phyloP scores from a whole-genome alignment of 2,329 filamentous ascomycete species.

The Hirsutella rhossiliensis region DNA sequence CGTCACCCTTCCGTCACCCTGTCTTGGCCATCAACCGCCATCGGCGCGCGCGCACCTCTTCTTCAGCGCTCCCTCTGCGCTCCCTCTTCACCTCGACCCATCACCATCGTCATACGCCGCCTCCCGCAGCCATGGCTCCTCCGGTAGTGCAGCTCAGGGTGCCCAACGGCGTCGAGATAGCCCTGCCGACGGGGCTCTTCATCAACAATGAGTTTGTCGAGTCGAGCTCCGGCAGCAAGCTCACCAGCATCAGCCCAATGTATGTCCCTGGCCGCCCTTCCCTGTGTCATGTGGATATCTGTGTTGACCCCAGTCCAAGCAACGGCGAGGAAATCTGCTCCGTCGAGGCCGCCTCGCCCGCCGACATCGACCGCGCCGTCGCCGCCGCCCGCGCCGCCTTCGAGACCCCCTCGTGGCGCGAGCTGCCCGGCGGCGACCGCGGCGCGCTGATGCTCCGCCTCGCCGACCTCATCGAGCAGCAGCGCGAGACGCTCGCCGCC shows the following conservation, averaged over 20 bases:
- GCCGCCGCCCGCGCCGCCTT: constrained; percentile 52
- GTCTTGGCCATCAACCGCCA: too few relatives aligned
- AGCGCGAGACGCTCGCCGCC: constrained; percentile 36
- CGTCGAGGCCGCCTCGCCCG: constrained; percentile 16
- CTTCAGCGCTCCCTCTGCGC: too few relatives aligned
- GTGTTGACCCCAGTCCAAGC: constrained; percentile 7
- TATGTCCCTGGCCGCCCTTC: constrained; percentile 6
- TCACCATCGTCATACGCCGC: too few relatives aligned
- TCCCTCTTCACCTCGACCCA: too few relatives aligned
- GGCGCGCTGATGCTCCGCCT: constrained; percentile 60
- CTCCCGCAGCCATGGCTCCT: neutral
- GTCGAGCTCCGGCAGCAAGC: constrained; percentile 41
- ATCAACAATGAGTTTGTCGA: constrained; percentile 67
- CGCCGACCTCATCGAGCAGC: constrained; percentile 54
- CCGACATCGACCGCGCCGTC: constrained; percentile 22
- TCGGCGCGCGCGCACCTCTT: too few relatives aligned
- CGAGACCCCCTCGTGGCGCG: constrained; percentile 55
- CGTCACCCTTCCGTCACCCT: too few relatives aligned
- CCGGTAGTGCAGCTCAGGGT: constrained; percentile 14
- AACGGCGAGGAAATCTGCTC: constrained; percentile 19
- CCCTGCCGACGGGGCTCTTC: constrained; percentile 57
- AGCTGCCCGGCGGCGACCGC: constrained; percentile 52
- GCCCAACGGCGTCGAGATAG: constrained; percentile 53
- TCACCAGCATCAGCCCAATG: constrained; percentile 47
- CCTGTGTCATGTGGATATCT: too few relatives aligned